A percentile compares a stretch with the other conserved stretches of the same genome.
These are phyloP conservation scores for Globisporangium splendens DNA, from an alignment of 352 stramenopile genomes.

Conservation along the genomic window DNA sequence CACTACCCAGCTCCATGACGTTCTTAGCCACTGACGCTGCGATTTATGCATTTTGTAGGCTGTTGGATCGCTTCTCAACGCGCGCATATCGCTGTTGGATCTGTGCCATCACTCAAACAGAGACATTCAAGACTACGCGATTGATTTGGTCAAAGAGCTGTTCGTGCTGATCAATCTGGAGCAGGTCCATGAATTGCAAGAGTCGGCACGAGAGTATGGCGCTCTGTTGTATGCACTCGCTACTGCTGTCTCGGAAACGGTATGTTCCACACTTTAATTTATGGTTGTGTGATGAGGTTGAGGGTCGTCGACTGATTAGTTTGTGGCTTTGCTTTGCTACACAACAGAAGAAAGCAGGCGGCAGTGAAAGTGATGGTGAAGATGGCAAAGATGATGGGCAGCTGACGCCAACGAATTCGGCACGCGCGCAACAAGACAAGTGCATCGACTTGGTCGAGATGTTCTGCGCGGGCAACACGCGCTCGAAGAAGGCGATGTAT, in stretches of 20 bases:
- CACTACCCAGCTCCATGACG: not conserved
- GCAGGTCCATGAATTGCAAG: slow-evolving; percentile 76
- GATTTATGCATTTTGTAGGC: slow-evolving; percentile 17
- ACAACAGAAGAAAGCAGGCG: slow-evolving; percentile 2
- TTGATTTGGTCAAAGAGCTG: slow-evolving; percentile 72
- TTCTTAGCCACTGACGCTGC: not conserved
- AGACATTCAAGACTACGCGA: slow-evolving; percentile 46
- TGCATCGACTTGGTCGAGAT: slow-evolving; percentile 72
- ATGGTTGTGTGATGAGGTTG: not conserved
- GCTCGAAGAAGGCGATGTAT: slow-evolving; percentile 74
- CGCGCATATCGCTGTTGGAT: slow-evolving; percentile 58
- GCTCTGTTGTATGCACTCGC: slow-evolving; percentile 68
- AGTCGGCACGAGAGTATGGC: slow-evolving; percentile 73
- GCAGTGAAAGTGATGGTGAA: slow-evolving; percentile 11
- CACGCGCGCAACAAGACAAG: slow-evolving; percentile 33
- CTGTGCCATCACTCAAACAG: slow-evolving; percentile 54
- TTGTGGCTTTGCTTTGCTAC: no score
- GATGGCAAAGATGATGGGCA: slow-evolving; percentile 20
- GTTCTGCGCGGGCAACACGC: slow-evolving; percentile 77
- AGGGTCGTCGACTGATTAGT: no score
- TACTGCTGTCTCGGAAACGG: slow-evolving; percentile 32
- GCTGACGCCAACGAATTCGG: slow-evolving; percentile 40
- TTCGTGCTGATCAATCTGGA: slow-evolving; percentile 71
- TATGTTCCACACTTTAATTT: slow-evolving; percentile 1
- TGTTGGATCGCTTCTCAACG: slow-evolving; percentile 60